Evolutionary conservation across 306 rosid species (phyloP), one percentile per base, ranked within the genome.

Genomic region (Fragaria iinumae): DNA sequence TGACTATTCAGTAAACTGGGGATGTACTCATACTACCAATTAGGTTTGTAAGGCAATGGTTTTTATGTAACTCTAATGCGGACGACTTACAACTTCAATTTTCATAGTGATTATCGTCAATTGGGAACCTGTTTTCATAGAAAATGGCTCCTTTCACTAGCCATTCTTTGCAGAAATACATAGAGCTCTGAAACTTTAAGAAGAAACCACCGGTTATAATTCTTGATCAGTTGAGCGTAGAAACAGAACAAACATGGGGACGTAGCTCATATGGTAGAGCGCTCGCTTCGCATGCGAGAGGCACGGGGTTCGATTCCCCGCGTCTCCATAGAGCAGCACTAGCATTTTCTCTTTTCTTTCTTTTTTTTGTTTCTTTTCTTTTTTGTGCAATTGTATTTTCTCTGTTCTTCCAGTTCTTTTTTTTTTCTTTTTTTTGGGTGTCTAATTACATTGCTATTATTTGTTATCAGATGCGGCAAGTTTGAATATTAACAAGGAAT

Each of bases 301-400:
- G 97, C 89, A 91, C 97, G 90, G 98, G 93, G 97, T 93, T 93
- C 96, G 96, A 93, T 91, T 91, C 97, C 96, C 96, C 87, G 93
- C 97, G 41, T 59, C 77, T 73, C 77, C 77, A 73, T 0, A 1
- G 12, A 43, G 2, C 11, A 43, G 2, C 11, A 0, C 1, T 43
- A 8, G 11, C 47, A 1, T 0, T 1, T 0, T 3, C 6, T 13
- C 16, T 14, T 0, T 20, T 29, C 0, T 1, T 0, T 2, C 4
- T 8, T 1, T 32, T 32, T 14, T 47, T 11, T 0, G 0, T 32
- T 27, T 25, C 16, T 2, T 7, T 12, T 11, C 12, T 12, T 12
- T 47, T 3, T 3, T 2, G 50, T 47, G 16, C 48, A 43, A 10
- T 12, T 12, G 9, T 10, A 39, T 3, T 12, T 47, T 11, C 50